Evolutionary conservation across 495 filamentous ascomycete genomes (phyloP).

Genomic region (Neurospora sp.): DNA sequence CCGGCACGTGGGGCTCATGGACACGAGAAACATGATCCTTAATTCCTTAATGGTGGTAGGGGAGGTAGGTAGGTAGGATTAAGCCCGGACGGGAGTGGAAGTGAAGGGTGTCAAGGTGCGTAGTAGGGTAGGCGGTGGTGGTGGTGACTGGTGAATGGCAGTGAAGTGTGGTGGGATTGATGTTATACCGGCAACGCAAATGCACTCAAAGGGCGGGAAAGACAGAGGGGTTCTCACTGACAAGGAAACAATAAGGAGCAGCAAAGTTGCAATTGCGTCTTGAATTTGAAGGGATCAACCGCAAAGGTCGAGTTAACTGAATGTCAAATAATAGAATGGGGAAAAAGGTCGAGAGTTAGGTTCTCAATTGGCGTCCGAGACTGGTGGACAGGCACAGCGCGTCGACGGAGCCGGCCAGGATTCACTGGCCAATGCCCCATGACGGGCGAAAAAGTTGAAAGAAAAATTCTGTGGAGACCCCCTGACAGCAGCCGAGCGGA

Average conservation of each 20-base stretch:
- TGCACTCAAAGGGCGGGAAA: background rate
- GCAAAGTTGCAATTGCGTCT: background rate
- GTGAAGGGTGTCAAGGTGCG: background rate
- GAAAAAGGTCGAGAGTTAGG: background rate
- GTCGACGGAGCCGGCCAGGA: background rate
- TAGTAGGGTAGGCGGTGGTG: background rate
- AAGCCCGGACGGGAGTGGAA: background rate
- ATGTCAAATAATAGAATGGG: background rate
- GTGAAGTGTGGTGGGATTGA: background rate
- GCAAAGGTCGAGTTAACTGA: background rate
- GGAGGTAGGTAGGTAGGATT: background rate
- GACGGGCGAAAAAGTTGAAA: constrained; percentile 15
- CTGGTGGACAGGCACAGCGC: background rate
- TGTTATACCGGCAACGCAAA: background rate
- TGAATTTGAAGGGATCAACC: background rate
- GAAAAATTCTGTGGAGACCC: constrained; percentile 20
- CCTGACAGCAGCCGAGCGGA: background rate
- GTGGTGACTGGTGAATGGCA: constrained; percentile 6
- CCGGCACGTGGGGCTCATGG: constrained; percentile 2
- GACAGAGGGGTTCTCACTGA: background rate
- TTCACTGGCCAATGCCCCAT: constrained; percentile 10
- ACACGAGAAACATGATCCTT: background rate
- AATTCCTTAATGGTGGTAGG: background rate
- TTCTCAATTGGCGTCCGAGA: background rate
- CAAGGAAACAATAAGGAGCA: background rate